Evolutionary conservation across 2,329 filamentous ascomycete species (phyloP).

Genomic region (Polytolypa hystricis): DNA sequence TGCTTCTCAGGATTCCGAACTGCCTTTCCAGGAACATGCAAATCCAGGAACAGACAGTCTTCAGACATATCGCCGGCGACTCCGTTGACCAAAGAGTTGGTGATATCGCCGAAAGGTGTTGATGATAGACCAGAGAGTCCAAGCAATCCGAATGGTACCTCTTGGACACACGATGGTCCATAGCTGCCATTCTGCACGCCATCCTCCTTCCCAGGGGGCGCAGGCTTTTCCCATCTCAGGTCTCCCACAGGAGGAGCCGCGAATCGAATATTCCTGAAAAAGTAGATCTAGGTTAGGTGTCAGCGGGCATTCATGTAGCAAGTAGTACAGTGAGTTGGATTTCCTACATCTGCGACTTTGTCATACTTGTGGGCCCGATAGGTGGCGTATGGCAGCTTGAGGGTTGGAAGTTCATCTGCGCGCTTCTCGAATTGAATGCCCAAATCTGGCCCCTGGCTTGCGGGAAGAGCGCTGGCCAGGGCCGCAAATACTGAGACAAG

Average conservation of each 20-base stretch:
- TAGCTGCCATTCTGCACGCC: slow-evolving; percentile 22
- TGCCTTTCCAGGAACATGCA: slow-evolving; percentile 36
- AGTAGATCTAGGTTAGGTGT: slow-evolving; percentile 19
- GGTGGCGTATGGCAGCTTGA: slow-evolving; percentile 25
- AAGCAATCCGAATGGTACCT: slow-evolving; percentile 24
- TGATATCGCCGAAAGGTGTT: slow-evolving; percentile 1
- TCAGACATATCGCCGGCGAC: slow-evolving; percentile 19
- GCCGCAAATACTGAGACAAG: background rate
- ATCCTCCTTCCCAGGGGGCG: slow-evolving; percentile 22
- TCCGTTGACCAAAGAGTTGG: slow-evolving; percentile 2
- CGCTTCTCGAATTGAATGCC: slow-evolving; percentile 12
- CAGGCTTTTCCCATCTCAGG: slow-evolving; percentile 32
- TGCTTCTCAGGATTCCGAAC: slow-evolving; percentile 22
- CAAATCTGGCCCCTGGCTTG: background rate
- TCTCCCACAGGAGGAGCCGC: slow-evolving; percentile 33
- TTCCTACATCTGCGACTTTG: slow-evolving; percentile 18
- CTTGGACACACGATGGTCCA: slow-evolving; percentile 23
- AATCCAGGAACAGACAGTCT: slow-evolving; percentile 41
- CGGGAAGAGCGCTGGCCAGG: background rate
- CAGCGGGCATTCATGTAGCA: slow-evolving; percentile 2
- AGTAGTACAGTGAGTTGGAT: no score
- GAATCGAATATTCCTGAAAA: slow-evolving; percentile 36
- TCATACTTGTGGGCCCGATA: slow-evolving; percentile 23
- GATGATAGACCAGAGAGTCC: slow-evolving; percentile 12
- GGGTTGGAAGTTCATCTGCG: slow-evolving; percentile 16